Evolutionary conservation across 768 basidiomycete genomes (phyloP).

Genomic region (Cystoderma amianthinum): DNA sequence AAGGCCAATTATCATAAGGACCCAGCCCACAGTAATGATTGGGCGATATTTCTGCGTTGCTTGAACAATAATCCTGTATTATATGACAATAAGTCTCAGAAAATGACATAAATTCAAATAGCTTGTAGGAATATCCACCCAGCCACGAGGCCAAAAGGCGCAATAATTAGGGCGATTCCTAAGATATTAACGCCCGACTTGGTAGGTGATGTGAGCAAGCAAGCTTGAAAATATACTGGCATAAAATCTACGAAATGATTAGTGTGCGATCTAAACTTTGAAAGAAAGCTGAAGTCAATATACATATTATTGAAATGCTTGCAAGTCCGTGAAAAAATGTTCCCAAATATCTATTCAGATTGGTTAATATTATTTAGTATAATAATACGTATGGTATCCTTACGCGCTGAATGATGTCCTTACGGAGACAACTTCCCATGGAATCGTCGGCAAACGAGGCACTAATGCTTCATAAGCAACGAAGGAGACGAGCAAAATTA

Average conservation of each 20-base stretch:
- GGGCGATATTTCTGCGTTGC: conserved; percentile 16
- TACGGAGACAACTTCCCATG: background rate
- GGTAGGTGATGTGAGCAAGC: conserved; percentile 27
- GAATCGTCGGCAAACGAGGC: too few relatives aligned
- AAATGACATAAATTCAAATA: too few relatives aligned
- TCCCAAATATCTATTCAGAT: background rate
- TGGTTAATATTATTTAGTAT: conserved; percentile 1
- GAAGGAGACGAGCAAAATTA: conserved; percentile 27
- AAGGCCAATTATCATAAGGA: too few relatives aligned
- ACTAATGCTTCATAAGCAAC: conserved; percentile 29
- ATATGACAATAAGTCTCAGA: too few relatives aligned
- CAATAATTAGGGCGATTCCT: conserved; percentile 21
- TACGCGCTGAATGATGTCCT: conserved; percentile 17
- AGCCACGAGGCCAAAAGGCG: conserved; percentile 27
- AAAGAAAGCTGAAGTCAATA: background rate
- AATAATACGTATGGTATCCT: conserved; percentile 33
- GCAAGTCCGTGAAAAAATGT: too few relatives aligned
- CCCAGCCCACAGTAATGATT: conserved; percentile 25
- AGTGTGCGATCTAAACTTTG: background rate
- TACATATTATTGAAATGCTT: too few relatives aligned
- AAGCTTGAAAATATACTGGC: conserved; percentile 41
- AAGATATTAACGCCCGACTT: conserved; percentile 29
- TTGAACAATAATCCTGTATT: too few relatives aligned
- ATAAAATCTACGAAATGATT: conserved; percentile 25
- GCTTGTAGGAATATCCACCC: too few relatives aligned